Base-by-base conservation (phyloP, 169 alveolate species). In the Plasmodium ovale region DNA sequence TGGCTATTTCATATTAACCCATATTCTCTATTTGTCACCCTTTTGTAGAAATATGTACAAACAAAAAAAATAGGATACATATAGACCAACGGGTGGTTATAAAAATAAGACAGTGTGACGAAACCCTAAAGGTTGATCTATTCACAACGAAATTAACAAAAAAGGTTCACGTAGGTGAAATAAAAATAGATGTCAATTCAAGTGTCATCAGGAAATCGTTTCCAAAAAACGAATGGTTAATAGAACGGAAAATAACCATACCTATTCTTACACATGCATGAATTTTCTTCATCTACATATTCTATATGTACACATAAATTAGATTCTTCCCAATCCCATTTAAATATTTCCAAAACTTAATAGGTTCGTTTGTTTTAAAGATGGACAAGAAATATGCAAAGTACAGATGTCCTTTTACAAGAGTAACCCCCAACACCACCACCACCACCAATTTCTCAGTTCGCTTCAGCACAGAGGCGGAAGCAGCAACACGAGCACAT, bases 321-420 rank as follows among this genome's bases (percentile, higher is more conserved):
- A 33, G 33, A 67, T 29, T 35, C 27, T 27, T 21, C 37, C 65
- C 31, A 29, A 39, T 69, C 23, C 37, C 56, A 2, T 47, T 29
- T n/a, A 54, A 54, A 16, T 54, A 25, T 58, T 49, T 21, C 27
- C 44, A 33, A 59, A 27, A 59, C 6, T 44, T n/a, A 21, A 7
- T 64, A 85, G 91, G 91, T 85, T 85, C 37, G 91, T 85, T 10
- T 85, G 91, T 64, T 49, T 85, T 44, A 85, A 85, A 44, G 91
- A 85, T 68, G 91, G 91, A 12, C 91, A 85, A 85, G 91, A 85
- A 85, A 49, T 85, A 12, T 85, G 91, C 54, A 85, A 85, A 70
- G 73, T 85, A 21, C 85, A 85, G 44, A 37, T 85, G 58, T 85
- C 91, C 65, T 85, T 85, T 85, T 85, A 85, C 47, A 54, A 70